Evolutionary conservation across 768 basidiomycete species (phyloP), one percentile per base, ranked within the genome.

Genomic region (Plicaturopsis crispa): DNA sequence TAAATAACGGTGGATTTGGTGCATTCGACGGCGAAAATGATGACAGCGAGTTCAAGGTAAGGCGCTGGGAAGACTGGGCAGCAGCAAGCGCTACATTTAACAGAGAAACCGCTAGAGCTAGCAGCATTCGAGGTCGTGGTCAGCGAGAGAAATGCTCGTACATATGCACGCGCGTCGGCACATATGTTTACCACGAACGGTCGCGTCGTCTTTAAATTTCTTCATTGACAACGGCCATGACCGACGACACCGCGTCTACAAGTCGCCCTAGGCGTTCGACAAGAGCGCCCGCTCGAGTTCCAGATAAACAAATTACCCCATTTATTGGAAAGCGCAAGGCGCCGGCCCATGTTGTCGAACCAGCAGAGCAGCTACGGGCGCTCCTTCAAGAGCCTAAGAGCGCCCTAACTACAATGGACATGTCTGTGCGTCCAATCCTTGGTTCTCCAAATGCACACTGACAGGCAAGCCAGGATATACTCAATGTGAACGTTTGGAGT

Each of bases 331-430:
- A n/a, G n/a, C n/a, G n/a, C n/a, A n/a, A n/a, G n/a, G n/a, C n/a
- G n/a, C n/a, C n/a, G n/a, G n/a, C n/a, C n/a, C n/a, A n/a, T n/a
- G n/a, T n/a, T n/a, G n/a, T n/a, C n/a, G n/a, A n/a, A n/a, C 57
- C 59, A 4, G 57, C 51, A 14, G 56, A 63, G 26, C 55, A 65
- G 34, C 53, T 70, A 18, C 59, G 61, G 13, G 51, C 45, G 24
- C 51, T 77, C 33, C 52, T 77, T 6, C 59, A 69, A 40, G 67
- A 61, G 51, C 53, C 68, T 2, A 71, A 69, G 52, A 77, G 75
- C 53, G 52, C 62, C 13, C 55, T 77, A 6, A 69, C 70, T 7
- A 62, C 54, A 19, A 55, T 72, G 45, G 65, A 77, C 39, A 66
- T 76, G 41, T 61, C 67, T 46, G 77, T 79, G 59, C 56, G 69